Base-by-base conservation (phyloP, 140 eudicot species). In the Senecio squalidus region DNA sequence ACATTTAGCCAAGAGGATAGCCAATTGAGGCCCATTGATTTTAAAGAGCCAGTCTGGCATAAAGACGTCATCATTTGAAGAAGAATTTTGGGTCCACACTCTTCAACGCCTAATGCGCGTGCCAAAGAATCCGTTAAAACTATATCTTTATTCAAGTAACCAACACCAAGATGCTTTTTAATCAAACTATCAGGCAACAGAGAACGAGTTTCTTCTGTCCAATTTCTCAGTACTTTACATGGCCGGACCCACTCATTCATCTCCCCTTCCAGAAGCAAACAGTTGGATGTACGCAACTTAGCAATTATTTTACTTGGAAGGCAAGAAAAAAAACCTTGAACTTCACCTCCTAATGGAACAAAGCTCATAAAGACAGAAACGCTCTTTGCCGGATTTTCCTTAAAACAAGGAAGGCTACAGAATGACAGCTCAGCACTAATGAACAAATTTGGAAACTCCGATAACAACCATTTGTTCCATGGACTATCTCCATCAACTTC, bases 311-410 rank as follows among this genome's bases (percentile, higher is more conserved):
- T 83, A 64, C 92, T 82, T 21, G 98, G 98, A 63, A 92, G 84
- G 62, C 92, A 79, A 55, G 94, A 81, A 69, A 92, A 92, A 40
- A 92, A 92, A 2, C 98, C 98, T 8, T 84, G 92, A 23, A 92
- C 95, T 58, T 92, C 96, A 22, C 96, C 98, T 33, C 65, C 74
- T 34, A 87, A 82, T 8, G 98, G 96, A 73, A 86, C 84, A 77
- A 79, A 92, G 62, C 92, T 81, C 95, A 92, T 74, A 72, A 78
- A 91, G 25, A 80, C 81, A 1, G 94, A 51, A 75, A 91, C 74
- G 18, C 89, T 95, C 62, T 80, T 83, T 40, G 81, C 97, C 6
- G 74, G 83, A 71, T 76, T 75, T 9, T 71, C 72, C 55, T 23
- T 60, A 69, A 70, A 89, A 80, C 86, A 74, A 48, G 86, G 93